Percentiles rank a stretch among this genome's conserved stretches.
phyloP scores from a whole-genome alignment of 2,329 filamentous ascomycete species.

The Botryosphaeria dothidea region DNA sequence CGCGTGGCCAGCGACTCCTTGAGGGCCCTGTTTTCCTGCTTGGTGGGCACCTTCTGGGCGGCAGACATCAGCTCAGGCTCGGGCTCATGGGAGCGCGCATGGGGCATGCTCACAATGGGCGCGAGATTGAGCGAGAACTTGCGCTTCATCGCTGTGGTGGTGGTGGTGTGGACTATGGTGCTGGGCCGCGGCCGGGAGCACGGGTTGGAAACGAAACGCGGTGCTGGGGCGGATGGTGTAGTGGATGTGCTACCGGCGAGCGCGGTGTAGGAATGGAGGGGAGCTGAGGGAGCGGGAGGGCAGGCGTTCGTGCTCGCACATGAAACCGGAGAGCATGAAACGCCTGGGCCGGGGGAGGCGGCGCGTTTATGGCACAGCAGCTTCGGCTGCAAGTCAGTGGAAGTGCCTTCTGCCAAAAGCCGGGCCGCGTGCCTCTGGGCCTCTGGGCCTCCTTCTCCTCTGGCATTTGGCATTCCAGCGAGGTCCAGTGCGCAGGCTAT shows the following conservation, averaged over 20 bases:
- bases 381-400: constrained; percentile 10
- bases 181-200: constrained; percentile 4
- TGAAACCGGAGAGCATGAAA: constrained; percentile 15
- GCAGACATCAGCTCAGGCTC: constrained; percentile 7
- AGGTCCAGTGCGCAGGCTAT: constrained; percentile 1
- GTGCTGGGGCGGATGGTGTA: not conserved
- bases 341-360: constrained; percentile 1
- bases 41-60: constrained; percentile 35
- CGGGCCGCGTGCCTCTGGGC: constrained; percentile 9
- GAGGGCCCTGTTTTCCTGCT: constrained; percentile 30
- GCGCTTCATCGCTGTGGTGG: constrained; percentile 36
- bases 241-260: not conserved
- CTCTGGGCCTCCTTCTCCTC: not conserved
- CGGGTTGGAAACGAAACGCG: constrained; percentile 6
- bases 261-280: constrained; percentile 11
- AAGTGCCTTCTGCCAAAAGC: not conserved
- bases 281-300: not conserved
- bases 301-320: constrained; percentile 12
- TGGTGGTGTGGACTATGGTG: not conserved
- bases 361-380: constrained; percentile 9
- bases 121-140: constrained; percentile 48
- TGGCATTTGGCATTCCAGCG: not conserved
- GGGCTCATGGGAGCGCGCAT: not conserved
- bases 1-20: constrained; percentile 31
- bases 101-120: constrained; percentile 34